phyloP scores from a whole-genome alignment of 331 rosid genomes.

The Quercus lobata region DNA sequence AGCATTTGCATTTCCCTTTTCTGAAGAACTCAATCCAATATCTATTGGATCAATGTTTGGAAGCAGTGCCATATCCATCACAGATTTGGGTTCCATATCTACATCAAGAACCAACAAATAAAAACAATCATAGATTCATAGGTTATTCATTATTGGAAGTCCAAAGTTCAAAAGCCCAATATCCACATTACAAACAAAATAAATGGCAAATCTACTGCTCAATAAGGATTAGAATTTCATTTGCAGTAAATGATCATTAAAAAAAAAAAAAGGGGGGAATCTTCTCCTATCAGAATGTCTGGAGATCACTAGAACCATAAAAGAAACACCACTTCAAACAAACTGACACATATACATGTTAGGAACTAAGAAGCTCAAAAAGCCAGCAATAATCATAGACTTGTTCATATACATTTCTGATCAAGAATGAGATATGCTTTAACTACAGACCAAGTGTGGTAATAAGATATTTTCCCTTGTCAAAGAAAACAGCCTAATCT shows the following conservation, averaged over 20 bases:
- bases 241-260: background rate
- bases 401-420: background rate
- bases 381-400: background rate
- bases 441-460: background rate
- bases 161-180: background rate
- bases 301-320: background rate
- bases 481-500: background rate
- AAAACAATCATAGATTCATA: background rate
- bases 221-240: background rate
- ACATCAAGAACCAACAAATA: slow-evolving; percentile 19
- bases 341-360: background rate
- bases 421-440: background rate
- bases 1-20: slow-evolving; percentile 47
- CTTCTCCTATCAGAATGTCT: background rate
- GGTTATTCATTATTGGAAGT: slow-evolving; percentile 1
- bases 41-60: slow-evolving; percentile 57
- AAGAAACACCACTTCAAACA: background rate
- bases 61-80: slow-evolving; percentile 66
- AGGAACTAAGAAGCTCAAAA: slow-evolving; percentile 7
- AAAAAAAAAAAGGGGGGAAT: too few species aligned
- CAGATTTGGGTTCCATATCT: slow-evolving; percentile 70
- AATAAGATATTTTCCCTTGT: background rate
- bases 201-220: background rate
- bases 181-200: background rate
- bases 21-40: slow-evolving; percentile 64